Base-by-base conservation (phyloP, 768 basidiomycete genomes). In the Trametes maxima region DNA sequence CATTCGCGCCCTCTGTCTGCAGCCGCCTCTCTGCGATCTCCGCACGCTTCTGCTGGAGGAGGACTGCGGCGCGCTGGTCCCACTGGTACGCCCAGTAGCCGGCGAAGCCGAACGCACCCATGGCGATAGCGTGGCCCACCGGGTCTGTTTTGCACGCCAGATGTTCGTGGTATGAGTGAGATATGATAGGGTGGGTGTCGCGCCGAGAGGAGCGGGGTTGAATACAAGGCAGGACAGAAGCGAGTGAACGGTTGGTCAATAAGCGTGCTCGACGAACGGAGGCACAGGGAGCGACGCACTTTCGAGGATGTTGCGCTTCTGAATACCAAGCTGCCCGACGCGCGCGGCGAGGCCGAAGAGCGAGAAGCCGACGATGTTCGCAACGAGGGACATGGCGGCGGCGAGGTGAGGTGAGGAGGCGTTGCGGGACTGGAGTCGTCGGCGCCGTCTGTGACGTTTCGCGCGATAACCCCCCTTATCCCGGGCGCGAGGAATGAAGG, bases 291-390 rank as follows among this genome's bases (percentile, higher is more conserved):
- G 28, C 57, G 21, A 83, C 93, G 73, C 71, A 95, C 94, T 92
- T 47, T 86, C 82, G 74, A 90, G 84, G 61, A 95, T 81, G 70
- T 87, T 86, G 69, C 89, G 81, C 71, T 82, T 87, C 74, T 93
- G 89, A 69, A 97, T 89, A 55, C 88, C 89, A 22, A 97, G 85
- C 76, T 95, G 94, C 68, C 91, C 92, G 62, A 94, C 79, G 60
- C 95, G 83, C 19, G 88, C 86, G 21, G 87, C 87, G 60, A 97
- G 87, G 44, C 94, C 94, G 70, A 94, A 88, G 58, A 82, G 74
- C 2, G 91, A 89, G 75, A 92, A 92, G 43, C 91, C 90, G 70
- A 92, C 73, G 63, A 93, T 75, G 70, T 84, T 90, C 51, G 84
- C 76, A 57, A 89, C 77, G 70, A 92, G 76, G 43, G 88, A 71